Percentiles rank a stretch among this genome's conserved stretches.
phyloP scores from a whole-genome alignment of 2,329 filamentous ascomycete genomes.

The Conoideocrella luteorostrata region DNA sequence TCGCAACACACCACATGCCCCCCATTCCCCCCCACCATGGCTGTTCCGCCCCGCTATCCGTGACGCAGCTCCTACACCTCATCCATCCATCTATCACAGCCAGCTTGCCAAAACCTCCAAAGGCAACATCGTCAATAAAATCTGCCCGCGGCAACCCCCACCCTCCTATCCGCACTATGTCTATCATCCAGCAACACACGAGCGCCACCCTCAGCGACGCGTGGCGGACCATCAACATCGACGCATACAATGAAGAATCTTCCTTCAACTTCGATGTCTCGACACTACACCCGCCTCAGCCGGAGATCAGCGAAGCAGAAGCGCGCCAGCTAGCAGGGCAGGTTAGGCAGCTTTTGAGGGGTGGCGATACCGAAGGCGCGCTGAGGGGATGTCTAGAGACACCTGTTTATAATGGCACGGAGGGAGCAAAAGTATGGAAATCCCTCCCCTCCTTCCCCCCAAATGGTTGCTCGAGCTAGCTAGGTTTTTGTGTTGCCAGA shows the following conservation, averaged over 20 bases:
- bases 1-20: too few species aligned
- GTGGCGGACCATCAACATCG: slow-evolving; percentile 90
- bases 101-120: background rate
- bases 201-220: slow-evolving; percentile 54
- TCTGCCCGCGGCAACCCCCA: background rate
- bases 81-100: slow-evolving; percentile 1
- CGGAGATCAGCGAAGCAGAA: slow-evolving; percentile 69
- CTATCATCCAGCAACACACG: slow-evolving; percentile 61
- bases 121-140: background rate
- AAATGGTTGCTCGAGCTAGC: too few species aligned
- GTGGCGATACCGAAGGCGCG: slow-evolving; percentile 82
- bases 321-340: slow-evolving; percentile 72
- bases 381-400: slow-evolving; percentile 78
- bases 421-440: slow-evolving; percentile 47
- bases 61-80: slow-evolving; percentile 29
- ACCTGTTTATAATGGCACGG: slow-evolving; percentile 64
- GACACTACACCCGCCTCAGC: slow-evolving; percentile 70
- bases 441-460: too few species aligned
- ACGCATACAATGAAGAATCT: slow-evolving; percentile 84
- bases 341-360: slow-evolving; percentile 79
- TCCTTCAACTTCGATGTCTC: slow-evolving; percentile 84
- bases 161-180: slow-evolving; percentile 41
- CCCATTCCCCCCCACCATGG: too few species aligned
- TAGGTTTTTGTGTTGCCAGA: too few species aligned
- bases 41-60: slow-evolving; percentile 25